Evolutionary conservation across 805 yeast species (phyloP).

Genomic region (Zygoascus biomembranicola): DNA sequence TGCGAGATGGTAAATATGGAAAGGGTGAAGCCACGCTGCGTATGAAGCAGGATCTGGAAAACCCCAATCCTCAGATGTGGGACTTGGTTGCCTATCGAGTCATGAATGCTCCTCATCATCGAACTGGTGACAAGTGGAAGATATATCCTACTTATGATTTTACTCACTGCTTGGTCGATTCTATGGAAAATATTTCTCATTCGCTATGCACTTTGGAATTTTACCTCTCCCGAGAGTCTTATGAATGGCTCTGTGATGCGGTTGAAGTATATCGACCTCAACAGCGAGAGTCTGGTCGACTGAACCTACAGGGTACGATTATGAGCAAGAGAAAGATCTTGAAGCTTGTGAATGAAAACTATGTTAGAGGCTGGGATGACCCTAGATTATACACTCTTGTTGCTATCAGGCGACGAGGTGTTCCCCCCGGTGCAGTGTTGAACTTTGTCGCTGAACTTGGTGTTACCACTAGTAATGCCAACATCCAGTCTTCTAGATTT

Average conservation of each 20-base stretch:
- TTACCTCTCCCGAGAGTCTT: slow-evolving; percentile 82
- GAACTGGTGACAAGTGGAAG: slow-evolving; percentile 96
- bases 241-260: slow-evolving; percentile 97
- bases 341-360: slow-evolving; percentile 69
- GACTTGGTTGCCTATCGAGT: slow-evolving; percentile 96
- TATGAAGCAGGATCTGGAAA: slow-evolving; percentile 87
- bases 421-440: slow-evolving; percentile 96
- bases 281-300: slow-evolving; percentile 96
- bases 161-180: slow-evolving; percentile 98
- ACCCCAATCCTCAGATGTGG: slow-evolving; percentile 99
- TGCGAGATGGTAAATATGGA: slow-evolving; percentile 82
- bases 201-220: slow-evolving; percentile 96
- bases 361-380: slow-evolving; percentile 97
- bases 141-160: slow-evolving; percentile 98
- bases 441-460: slow-evolving; percentile 92
- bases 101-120: slow-evolving; percentile 82
- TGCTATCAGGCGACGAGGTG: slow-evolving; percentile 92
- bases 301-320: slow-evolving; percentile 89
- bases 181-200: slow-evolving; percentile 91
- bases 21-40: slow-evolving; percentile 93
- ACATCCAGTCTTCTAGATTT: slow-evolving; percentile 82
- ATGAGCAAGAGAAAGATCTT: slow-evolving; percentile 95
- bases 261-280: slow-evolving; percentile 95
- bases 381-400: slow-evolving; percentile 94
- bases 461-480: slow-evolving; percentile 88